These are phyloP conservation scores for Arthroderma sp. DNA, from an alignment of 2,329 filamentous ascomycete species.

Conservation along the genomic window DNA sequence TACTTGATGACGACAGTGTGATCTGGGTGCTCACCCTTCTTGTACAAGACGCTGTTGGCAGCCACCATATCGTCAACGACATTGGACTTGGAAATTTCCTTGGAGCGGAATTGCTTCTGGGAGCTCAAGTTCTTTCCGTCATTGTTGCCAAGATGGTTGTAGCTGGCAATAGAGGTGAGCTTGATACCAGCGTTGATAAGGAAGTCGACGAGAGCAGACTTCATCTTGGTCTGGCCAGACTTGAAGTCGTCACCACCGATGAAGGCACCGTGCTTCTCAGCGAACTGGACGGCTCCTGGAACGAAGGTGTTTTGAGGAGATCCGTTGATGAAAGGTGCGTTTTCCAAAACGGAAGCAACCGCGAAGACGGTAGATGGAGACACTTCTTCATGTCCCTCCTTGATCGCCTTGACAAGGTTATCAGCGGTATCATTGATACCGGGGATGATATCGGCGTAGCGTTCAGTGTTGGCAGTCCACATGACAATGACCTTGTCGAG, in stretches of 20 bases:
- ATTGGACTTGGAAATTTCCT: slow-evolving; percentile 99
- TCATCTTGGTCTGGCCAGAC: slow-evolving; percentile 99
- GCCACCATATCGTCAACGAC: slow-evolving; percentile 99
- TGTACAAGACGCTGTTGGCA: slow-evolving; percentile 83
- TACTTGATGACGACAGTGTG: slow-evolving; percentile 99
- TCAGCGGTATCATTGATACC: slow-evolving; percentile 96
- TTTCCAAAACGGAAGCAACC: slow-evolving; percentile 83
- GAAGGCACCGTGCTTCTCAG: slow-evolving; percentile 74
- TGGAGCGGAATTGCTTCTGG: slow-evolving; percentile 96
- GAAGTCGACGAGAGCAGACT: slow-evolving; percentile 96
- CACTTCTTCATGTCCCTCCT: slow-evolving; percentile 77
- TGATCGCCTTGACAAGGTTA: slow-evolving; percentile 79
- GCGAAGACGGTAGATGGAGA: slow-evolving; percentile 92
- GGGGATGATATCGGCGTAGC: slow-evolving; percentile 73
- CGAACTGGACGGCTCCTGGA: slow-evolving; percentile 77
- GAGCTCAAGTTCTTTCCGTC: slow-evolving; percentile 98
- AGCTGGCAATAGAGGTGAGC: slow-evolving; percentile 93
- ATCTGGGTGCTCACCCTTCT: slow-evolving; percentile 84
- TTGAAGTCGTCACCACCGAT: slow-evolving; percentile 99
- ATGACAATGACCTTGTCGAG: slow-evolving; percentile 94
- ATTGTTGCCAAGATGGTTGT: slow-evolving; percentile 99
- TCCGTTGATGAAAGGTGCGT: slow-evolving; percentile 92
- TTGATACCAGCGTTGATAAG: slow-evolving; percentile 98
- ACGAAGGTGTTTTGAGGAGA: slow-evolving; percentile 99
- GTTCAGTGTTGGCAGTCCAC: slow-evolving; percentile 98